phyloP scores from a whole-genome alignment of 352 stramenopile species.

The Globisporangium recalcitrans region DNA sequence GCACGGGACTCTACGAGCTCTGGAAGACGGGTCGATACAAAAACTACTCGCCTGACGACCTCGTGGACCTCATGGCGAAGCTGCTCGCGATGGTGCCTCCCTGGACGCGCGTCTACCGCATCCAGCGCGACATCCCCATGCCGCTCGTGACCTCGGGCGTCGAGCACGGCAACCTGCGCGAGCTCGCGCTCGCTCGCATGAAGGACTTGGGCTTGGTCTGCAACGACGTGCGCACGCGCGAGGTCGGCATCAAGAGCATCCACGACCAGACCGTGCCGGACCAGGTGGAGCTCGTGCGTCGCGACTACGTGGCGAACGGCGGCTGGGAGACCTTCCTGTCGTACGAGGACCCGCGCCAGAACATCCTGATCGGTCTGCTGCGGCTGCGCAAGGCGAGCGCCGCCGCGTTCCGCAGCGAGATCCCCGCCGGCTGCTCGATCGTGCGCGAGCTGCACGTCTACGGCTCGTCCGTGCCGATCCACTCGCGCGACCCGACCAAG shows the following conservation, averaged over 20 bases:
- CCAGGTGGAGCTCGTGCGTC: conserved; percentile 94
- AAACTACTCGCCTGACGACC: conserved; percentile 72
- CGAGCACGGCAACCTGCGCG: conserved; percentile 94
- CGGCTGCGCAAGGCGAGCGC: conserved; percentile 87
- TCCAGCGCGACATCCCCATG: conserved; percentile 97
- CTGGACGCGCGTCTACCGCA: conserved; percentile 95
- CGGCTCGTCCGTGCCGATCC: conserved; percentile 93
- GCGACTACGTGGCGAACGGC: conserved; percentile 94
- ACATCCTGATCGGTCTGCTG: conserved; percentile 95
- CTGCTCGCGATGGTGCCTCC: conserved; percentile 93
- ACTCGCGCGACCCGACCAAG: conserved; percentile 91
- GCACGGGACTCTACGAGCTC: conserved; percentile 96
- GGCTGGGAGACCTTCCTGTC: conserved; percentile 96
- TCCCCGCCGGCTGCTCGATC: conserved; percentile 57
- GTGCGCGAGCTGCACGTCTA: conserved; percentile 95
- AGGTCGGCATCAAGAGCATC: conserved; percentile 97
- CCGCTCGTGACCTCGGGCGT: conserved; percentile 95
- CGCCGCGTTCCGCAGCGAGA: conserved; percentile 81
- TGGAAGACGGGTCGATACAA: conserved; percentile 95
- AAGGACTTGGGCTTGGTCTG: conserved; percentile 90
- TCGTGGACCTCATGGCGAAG: conserved; percentile 91
- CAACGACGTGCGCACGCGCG: conserved; percentile 92
- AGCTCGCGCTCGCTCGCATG: conserved; percentile 91
- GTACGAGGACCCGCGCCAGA: conserved; percentile 95
- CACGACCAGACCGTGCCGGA: conserved; percentile 91